phyloP scores from a whole-genome alignment of 805 yeast genomes.

The Candida broadrunensis region DNA sequence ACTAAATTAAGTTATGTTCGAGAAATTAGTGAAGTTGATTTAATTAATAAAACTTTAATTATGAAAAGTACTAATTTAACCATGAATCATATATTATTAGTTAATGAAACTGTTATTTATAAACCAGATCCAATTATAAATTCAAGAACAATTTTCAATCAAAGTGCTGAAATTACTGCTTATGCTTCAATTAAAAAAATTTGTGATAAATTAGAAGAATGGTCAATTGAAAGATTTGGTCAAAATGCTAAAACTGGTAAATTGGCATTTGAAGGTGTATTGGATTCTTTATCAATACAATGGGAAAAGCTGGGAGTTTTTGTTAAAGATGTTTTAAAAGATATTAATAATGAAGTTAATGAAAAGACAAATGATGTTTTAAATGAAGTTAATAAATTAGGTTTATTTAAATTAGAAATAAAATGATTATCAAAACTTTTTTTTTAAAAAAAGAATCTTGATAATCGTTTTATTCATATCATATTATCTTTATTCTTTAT shows the following conservation, averaged over 20 bases:
- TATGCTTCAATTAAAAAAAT: conserved; percentile 66
- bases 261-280: conserved; percentile 79
- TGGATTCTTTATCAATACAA: conserved; percentile 47
- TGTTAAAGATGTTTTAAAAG: conserved; percentile 23
- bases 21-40: conserved; percentile 84
- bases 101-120: conserved; percentile 84
- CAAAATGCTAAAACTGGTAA: conserved; percentile 86
- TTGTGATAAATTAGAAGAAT: conserved; percentile 84
- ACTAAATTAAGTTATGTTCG: conserved; percentile 74
- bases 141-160: conserved; percentile 61
- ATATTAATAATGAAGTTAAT: conserved; percentile 1
- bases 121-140: conserved; percentile 56
- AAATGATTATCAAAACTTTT: background rate
- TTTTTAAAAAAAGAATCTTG: background rate
- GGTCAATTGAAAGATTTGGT: conserved; percentile 85
- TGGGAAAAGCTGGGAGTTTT: conserved; percentile 40
- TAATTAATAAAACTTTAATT: conserved; percentile 57
- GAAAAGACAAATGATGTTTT: conserved; percentile 3
- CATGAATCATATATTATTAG: conserved; percentile 69
- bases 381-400: conserved; percentile 8
- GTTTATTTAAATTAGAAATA: conserved; percentile 2
- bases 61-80: conserved; percentile 88
- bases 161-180: conserved; percentile 87
- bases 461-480: background rate
- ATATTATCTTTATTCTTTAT: background rate